Evolutionary conservation across 176 grass and related monocot genomes (phyloP).

Genomic region (Avena insularis): DNA sequence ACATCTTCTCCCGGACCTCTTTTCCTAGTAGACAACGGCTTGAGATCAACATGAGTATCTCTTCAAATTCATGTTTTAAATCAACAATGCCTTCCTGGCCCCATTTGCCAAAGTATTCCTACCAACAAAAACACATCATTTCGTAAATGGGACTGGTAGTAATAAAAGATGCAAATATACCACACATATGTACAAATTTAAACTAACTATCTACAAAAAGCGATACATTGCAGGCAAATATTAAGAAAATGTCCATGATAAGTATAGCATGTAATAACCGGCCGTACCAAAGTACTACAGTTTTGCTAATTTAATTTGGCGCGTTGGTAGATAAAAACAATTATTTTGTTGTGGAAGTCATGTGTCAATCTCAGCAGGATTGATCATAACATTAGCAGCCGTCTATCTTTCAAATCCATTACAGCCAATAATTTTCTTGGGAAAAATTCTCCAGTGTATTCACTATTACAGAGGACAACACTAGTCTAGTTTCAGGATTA

Average conservation of each 20-base stretch:
- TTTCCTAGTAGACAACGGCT: conserved; percentile 63
- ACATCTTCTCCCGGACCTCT: conserved; percentile 54
- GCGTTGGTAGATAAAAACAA: neutral
- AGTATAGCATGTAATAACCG: neutral
- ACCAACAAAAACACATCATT: neutral
- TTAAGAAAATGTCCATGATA: neutral
- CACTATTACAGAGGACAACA: neutral
- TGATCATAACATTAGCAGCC: neutral
- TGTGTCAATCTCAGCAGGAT: neutral
- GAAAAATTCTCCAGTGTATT: neutral
- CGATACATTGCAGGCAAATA: too few relatives aligned
- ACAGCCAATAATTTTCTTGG: neutral
- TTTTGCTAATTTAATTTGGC: neutral
- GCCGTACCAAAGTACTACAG: neutral
- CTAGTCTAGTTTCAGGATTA: neutral
- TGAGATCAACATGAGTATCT: conserved; percentile 50
- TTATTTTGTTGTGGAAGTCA: neutral
- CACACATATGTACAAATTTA: neutral
- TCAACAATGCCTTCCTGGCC: conserved; percentile 51
- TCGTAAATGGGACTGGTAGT: neutral
- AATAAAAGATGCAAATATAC: neutral
- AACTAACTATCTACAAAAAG: neutral
- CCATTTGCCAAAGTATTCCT: conserved; percentile 46
- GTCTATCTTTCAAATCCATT: neutral
- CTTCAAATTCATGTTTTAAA: conserved; percentile 50